Percentiles rank a stretch among this genome's conserved stretches.
These are phyloP conservation scores for Acanthamoeba triangularis DNA, from an alignment of 208 protist genomes.

Conservation along the genomic window DNA sequence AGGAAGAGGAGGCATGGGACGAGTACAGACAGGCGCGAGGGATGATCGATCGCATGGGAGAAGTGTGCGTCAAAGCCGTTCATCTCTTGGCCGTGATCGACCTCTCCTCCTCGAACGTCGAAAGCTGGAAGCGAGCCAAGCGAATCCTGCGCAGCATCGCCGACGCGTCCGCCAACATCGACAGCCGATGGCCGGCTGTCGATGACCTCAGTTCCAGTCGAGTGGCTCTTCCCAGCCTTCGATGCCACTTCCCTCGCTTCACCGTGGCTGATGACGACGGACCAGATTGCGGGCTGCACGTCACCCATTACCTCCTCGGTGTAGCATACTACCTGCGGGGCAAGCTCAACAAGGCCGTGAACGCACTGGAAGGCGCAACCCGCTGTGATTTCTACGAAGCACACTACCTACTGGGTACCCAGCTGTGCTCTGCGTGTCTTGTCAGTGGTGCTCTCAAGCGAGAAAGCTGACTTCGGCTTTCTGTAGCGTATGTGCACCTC, in stretches of 20 bases:
- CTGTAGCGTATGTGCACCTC: background rate
- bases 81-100: background rate
- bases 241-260: slow-evolving; percentile 27
- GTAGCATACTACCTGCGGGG: background rate
- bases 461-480: background rate
- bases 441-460: background rate
- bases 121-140: background rate
- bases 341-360: background rate
- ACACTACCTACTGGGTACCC: background rate
- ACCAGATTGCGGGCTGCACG: background rate
- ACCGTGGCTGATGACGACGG: background rate
- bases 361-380: background rate
- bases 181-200: background rate
- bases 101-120: background rate
- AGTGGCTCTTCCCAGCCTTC: background rate
- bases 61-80: background rate
- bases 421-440: background rate
- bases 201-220: background rate
- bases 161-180: background rate
- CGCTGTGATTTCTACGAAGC: background rate
- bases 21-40: background rate
- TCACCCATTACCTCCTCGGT: background rate
- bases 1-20: background rate
- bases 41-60: background rate
- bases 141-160: background rate